These are phyloP conservation scores for Pyracantha coccinea DNA, from an alignment of 331 rosid species.

Conservation along the genomic window DNA sequence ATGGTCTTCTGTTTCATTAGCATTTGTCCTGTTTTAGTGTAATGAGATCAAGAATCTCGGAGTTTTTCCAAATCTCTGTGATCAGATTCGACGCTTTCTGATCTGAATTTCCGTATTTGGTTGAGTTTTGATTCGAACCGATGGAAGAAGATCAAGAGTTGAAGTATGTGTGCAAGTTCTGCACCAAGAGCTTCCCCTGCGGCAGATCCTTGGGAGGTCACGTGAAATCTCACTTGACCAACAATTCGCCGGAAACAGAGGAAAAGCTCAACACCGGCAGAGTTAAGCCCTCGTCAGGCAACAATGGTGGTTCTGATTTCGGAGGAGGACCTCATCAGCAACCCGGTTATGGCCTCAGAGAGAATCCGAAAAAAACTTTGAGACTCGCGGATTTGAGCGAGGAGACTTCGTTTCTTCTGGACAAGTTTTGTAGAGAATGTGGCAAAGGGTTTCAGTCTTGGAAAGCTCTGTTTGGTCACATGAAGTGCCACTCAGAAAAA, in stretches of 20 bases:
- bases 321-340: constrained; percentile 21
- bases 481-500: constrained; percentile 76
- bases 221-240: constrained; percentile 79
- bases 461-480: constrained; percentile 86
- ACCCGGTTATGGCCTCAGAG: constrained; percentile 60
- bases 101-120: constrained; percentile 8
- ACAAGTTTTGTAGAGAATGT: constrained; percentile 71
- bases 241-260: constrained; percentile 23
- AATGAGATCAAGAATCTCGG: constrained; percentile 32
- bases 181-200: constrained; percentile 67
- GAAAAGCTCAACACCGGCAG: constrained; percentile 16
- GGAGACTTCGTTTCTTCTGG: constrained; percentile 19
- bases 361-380: constrained; percentile 68
- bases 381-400: constrained; percentile 41
- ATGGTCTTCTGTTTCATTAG: constrained; percentile 18
- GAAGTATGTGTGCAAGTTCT: constrained; percentile 68
- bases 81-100: constrained; percentile 16
- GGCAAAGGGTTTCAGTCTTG: constrained; percentile 68
- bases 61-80: constrained; percentile 28
- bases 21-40: constrained; percentile 12
- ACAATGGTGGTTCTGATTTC: constrained; percentile 22
- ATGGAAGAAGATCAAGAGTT: constrained; percentile 53
- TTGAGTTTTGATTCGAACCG: constrained; percentile 5
- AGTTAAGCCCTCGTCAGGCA: constrained; percentile 19
- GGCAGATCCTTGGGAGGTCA: constrained; percentile 98